Conservation (phyloP, 148 eudicot genomes). For the Rhododendron ovatum region DNA sequence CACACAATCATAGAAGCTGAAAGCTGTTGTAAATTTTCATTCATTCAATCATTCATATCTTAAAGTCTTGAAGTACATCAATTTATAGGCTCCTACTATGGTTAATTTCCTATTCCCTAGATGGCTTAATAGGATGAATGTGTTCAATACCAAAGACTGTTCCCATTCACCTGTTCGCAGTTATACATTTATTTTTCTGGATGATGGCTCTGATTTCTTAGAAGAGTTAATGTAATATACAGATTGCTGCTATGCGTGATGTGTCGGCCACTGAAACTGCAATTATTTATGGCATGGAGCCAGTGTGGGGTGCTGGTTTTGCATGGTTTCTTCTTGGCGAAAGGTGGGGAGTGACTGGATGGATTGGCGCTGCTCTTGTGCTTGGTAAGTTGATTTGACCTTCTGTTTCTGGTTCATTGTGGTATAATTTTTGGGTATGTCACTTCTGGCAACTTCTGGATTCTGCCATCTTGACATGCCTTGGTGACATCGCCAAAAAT, state of each 20-base stretch:
- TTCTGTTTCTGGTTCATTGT: not conserved
- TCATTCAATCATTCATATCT: no score
- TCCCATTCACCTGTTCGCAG: not conserved
- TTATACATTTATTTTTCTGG: not conserved
- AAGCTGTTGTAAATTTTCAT: no score
- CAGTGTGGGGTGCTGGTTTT: conserved; percentile 84
- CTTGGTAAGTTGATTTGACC: conserved; percentile 32
- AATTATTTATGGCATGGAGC: conserved; percentile 60
- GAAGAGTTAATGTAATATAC: conserved; percentile 3
- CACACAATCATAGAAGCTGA: no score
- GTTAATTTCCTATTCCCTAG: no score
- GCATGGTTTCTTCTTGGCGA: conserved; percentile 82
- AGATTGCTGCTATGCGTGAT: conserved; percentile 70
- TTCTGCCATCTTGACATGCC: not conserved
- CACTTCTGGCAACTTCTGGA: not conserved
- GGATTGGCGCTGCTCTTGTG: conserved; percentile 68
- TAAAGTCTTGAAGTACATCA: no score
- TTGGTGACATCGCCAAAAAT: not conserved
- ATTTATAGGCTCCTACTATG: no score
- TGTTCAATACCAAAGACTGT: no score
- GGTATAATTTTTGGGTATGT: not conserved
- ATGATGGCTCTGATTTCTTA: not conserved
- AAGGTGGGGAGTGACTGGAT: conserved; percentile 65
- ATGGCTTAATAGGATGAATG: no score
- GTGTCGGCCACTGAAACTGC: conserved; percentile 73